A percentile compares a stretch with the other conserved stretches of the same genome.
Conservation (phyloP, 2,329 filamentous ascomycete species). For the Scedosporium minutisporum region DNA sequence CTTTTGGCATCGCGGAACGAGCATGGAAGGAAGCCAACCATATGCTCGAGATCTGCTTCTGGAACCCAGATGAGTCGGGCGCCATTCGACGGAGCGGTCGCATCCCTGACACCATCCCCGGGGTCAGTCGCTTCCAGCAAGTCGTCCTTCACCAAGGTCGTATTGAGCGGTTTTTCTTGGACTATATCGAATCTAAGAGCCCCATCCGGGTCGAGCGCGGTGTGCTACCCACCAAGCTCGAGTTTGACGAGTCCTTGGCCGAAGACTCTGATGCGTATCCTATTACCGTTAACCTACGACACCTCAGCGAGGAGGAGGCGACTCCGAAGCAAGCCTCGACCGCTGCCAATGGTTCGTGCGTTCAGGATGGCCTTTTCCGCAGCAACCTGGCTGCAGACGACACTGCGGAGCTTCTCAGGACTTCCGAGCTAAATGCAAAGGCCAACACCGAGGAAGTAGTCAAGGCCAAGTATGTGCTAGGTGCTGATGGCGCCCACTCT, state of each 20-base stretch:
- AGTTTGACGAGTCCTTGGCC: conserved; percentile 40
- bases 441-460: conserved; percentile 16
- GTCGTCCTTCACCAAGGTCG: conserved; percentile 62
- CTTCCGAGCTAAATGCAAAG: conserved; percentile 10
- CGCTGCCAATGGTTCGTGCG: conserved; percentile 8
- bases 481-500: conserved; percentile 58
- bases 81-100: conserved; percentile 47
- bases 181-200: conserved; percentile 32
- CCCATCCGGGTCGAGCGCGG: conserved; percentile 44
- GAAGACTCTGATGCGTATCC: conserved; percentile 47
- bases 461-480: conserved; percentile 49
- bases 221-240: conserved; percentile 45
- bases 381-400: conserved; percentile 50
- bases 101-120: conserved; percentile 52
- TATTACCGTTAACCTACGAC: conserved; percentile 47
- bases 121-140: conserved; percentile 54
- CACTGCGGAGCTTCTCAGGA: conserved; percentile 38
- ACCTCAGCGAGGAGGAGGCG: conserved; percentile 48
- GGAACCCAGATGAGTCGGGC: conserved; percentile 54
- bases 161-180: conserved; percentile 57
- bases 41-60: conserved; percentile 22
- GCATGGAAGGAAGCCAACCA: conserved; percentile 55
- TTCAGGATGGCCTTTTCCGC: conserved; percentile 44
- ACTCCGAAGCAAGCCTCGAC: conserved; percentile 30
- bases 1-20: conserved; percentile 56